A percentile compares a stretch with the other conserved stretches of the same genome.
Evolutionary conservation across 495 filamentous ascomycete species (phyloP).

Genomic region (Tuber magnatum): DNA sequence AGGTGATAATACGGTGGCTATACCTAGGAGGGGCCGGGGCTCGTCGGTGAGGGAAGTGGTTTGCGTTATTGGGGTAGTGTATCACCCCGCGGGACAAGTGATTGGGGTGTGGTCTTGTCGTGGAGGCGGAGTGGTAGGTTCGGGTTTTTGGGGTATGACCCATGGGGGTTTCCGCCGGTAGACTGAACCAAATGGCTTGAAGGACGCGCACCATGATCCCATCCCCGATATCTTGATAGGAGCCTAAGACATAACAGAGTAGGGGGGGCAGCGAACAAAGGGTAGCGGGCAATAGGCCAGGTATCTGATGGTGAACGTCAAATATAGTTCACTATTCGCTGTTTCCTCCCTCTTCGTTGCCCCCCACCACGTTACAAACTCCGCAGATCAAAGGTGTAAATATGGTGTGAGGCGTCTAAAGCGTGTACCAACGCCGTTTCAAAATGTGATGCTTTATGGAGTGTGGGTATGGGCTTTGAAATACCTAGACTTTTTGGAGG

Average conservation of each 20-base stretch:
- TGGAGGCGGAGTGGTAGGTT: neutral
- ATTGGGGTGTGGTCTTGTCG: neutral
- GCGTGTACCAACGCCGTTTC: too few relatives aligned
- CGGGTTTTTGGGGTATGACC: neutral
- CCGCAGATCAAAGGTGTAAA: neutral
- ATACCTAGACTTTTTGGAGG: too few relatives aligned
- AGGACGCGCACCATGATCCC: neutral
- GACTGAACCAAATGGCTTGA: neutral
- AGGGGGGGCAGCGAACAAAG: neutral
- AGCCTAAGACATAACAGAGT: neutral
- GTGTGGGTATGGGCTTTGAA: too few relatives aligned
- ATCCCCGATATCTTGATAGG: neutral
- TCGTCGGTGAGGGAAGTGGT: neutral
- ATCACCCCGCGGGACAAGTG: neutral
- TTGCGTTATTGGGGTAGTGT: neutral
- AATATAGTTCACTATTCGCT: neutral
- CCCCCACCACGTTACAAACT: neutral
- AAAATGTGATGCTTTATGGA: too few relatives aligned
- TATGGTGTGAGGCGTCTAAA: neutral
- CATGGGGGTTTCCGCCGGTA: neutral
- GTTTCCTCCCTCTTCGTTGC: neutral
- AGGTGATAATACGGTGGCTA: neutral
- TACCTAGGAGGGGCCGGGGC: neutral
- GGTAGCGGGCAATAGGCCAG: neutral
- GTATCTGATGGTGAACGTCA: neutral